Conservation (phyloP, 768 basidiomycete species). For the Mycena polygramma region DNA sequence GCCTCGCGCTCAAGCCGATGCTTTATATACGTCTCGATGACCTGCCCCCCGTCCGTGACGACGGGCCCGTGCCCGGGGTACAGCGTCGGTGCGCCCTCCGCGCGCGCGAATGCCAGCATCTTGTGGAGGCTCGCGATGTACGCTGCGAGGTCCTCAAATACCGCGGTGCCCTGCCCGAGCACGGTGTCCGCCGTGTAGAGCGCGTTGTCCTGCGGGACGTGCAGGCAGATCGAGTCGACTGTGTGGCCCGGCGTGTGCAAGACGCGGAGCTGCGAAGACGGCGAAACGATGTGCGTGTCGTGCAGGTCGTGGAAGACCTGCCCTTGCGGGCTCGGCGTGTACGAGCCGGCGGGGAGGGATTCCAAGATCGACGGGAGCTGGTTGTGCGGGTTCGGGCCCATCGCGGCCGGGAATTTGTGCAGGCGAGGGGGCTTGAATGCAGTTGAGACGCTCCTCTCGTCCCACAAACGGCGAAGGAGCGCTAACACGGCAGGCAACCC, state of each 20-base stretch:
- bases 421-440: slow-evolving; percentile 77
- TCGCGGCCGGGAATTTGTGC: slow-evolving; percentile 73
- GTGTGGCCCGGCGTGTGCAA: slow-evolving; percentile 95
- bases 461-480: slow-evolving; percentile 77
- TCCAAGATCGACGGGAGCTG: slow-evolving; percentile 56
- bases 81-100: slow-evolving; percentile 50
- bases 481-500: slow-evolving; percentile 80
- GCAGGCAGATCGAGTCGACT: slow-evolving; percentile 82
- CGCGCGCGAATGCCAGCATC: slow-evolving; percentile 62
- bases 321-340: slow-evolving; percentile 58
- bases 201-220: slow-evolving; percentile 75
- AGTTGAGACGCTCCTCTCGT: slow-evolving; percentile 55
- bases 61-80: slow-evolving; percentile 94
- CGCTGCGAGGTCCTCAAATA: slow-evolving; percentile 85
- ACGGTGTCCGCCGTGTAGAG: slow-evolving; percentile 94
- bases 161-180: slow-evolving; percentile 89
- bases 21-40: slow-evolving; percentile 79
- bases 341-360: slow-evolving; percentile 59
- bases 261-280: slow-evolving; percentile 66
- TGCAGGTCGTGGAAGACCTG: slow-evolving; percentile 68
- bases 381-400: slow-evolving; percentile 41
- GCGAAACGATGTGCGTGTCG: slow-evolving; percentile 65
- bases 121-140: slow-evolving; percentile 77
- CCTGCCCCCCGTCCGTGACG: slow-evolving; percentile 69
- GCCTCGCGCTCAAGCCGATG: slow-evolving; percentile 87